Percentiles rank a stretch among this genome's conserved stretches.
Evolutionary conservation across 495 filamentous ascomycete genomes (phyloP).

Genomic region (Mycothermus thermophilus): DNA sequence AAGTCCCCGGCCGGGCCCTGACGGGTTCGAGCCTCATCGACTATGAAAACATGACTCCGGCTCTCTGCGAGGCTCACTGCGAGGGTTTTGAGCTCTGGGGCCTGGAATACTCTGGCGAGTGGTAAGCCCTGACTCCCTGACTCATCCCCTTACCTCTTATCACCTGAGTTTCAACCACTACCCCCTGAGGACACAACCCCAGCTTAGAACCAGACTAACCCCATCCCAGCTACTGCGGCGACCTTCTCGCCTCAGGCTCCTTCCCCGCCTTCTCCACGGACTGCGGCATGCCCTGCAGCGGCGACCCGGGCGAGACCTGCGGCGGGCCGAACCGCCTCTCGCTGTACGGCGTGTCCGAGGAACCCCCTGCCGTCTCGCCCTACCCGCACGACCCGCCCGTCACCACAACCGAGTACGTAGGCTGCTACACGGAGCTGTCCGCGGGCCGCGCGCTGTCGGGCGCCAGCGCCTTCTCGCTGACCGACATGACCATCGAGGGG

Average conservation of each 20-base stretch:
- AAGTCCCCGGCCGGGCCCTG: conserved; percentile 6
- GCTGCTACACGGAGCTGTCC: conserved; percentile 6
- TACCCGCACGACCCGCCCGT: conserved; percentile 6
- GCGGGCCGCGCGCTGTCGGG: conserved; percentile 2
- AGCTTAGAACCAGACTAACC: neutral
- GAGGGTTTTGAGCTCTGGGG: conserved; percentile 7
- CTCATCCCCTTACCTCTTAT: neutral
- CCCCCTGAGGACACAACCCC: neutral
- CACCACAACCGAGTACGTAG: neutral
- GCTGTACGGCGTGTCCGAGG: conserved; percentile 20
- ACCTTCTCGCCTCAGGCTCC: conserved; percentile 3
- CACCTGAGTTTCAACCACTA: no score
- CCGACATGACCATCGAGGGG: conserved; percentile 1
- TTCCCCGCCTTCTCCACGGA: conserved; percentile 5
- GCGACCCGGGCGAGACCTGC: conserved; percentile 27
- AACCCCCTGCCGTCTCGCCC: neutral
- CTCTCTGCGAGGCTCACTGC: conserved; percentile 16
- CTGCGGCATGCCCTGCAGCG: conserved; percentile 31
- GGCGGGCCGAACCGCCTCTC: conserved; percentile 30
- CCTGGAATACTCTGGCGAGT: conserved; percentile 37
- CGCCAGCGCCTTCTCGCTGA: neutral
- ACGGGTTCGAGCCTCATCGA: neutral
- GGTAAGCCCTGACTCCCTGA: conserved; percentile 1
- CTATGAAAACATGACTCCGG: conserved; percentile 9
- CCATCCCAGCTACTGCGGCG: conserved; percentile 7